Evolutionary conservation across 2,329 filamentous ascomycete genomes (phyloP).

Genomic region (Apiospora malaysiana): DNA sequence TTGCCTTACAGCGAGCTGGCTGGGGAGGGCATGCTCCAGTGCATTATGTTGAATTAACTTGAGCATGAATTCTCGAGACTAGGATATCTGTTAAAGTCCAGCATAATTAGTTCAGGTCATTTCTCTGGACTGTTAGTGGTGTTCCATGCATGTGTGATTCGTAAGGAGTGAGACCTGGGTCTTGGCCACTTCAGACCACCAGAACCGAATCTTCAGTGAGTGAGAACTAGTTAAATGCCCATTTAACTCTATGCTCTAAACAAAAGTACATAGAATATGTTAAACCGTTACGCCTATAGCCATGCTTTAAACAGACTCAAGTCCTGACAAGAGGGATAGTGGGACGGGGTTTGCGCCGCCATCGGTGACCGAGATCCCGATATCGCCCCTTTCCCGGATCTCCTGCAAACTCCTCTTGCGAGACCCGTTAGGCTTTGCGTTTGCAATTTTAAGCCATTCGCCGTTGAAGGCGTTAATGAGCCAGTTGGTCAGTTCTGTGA

Average conservation of each 20-base stretch:
- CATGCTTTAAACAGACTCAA: conserved; percentile 8
- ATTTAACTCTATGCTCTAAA: neutral
- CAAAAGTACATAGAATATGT: neutral
- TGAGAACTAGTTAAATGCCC: neutral
- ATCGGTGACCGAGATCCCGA: conserved; percentile 17
- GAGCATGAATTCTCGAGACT: neutral
- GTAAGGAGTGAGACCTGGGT: neutral
- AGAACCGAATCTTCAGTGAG: neutral
- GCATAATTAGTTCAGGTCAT: neutral
- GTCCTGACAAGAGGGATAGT: conserved; percentile 3
- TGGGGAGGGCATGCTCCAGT: neutral
- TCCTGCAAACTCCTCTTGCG: conserved; percentile 30
- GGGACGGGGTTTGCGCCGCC: neutral
- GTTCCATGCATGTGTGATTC: neutral
- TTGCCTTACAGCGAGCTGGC: neutral
- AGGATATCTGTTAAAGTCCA: neutral
- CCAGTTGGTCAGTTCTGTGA: conserved; percentile 80
- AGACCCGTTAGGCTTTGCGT: conserved; percentile 51
- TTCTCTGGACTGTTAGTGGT: neutral
- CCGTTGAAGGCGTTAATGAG: conserved; percentile 97
- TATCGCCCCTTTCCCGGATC: conserved; percentile 29
- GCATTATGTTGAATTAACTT: conserved; percentile 1
- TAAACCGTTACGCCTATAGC: neutral
- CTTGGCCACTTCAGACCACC: neutral
- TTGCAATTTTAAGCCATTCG: conserved; percentile 75